Conservation (phyloP, 768 basidiomycete genomes). For the Rhizopogon roseolus region DNA sequence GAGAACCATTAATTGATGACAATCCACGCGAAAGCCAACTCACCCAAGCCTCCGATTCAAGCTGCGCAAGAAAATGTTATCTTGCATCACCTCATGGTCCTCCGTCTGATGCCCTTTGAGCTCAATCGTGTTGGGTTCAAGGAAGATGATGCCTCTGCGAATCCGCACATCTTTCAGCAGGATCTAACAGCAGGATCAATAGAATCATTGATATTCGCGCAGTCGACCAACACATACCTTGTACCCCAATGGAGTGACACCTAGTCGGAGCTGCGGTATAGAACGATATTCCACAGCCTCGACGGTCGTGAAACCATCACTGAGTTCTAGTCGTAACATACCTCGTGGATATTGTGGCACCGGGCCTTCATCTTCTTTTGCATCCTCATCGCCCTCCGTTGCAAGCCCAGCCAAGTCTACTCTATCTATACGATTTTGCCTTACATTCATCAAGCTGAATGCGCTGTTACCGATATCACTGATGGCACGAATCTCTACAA, state of each 20-base stretch:
- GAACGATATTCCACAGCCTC: constrained; percentile 76
- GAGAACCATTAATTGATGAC: not conserved
- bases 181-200: constrained; percentile 38
- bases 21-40: constrained; percentile 13
- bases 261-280: constrained; percentile 62
- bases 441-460: constrained; percentile 67
- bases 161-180: constrained; percentile 65
- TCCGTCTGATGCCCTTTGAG: constrained; percentile 59
- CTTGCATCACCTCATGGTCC: constrained; percentile 58
- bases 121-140: constrained; percentile 64
- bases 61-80: constrained; percentile 53
- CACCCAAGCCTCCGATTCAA: constrained; percentile 69
- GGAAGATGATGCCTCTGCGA: constrained; percentile 67
- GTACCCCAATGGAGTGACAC: constrained; percentile 73
- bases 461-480: constrained; percentile 86
- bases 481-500: constrained; percentile 74
- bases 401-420: constrained; percentile 40
- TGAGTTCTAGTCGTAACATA: constrained; percentile 72
- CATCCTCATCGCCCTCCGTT: constrained; percentile 46
- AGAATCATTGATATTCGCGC: not conserved
- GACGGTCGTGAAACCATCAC: constrained; percentile 68
- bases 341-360: constrained; percentile 79
- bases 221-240: constrained; percentile 50
- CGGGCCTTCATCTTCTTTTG: constrained; percentile 62
- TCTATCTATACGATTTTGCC: constrained; percentile 57